Conservation (phyloP, 2,329 filamentous ascomycete genomes). For the Calonectria leucothoes region DNA sequence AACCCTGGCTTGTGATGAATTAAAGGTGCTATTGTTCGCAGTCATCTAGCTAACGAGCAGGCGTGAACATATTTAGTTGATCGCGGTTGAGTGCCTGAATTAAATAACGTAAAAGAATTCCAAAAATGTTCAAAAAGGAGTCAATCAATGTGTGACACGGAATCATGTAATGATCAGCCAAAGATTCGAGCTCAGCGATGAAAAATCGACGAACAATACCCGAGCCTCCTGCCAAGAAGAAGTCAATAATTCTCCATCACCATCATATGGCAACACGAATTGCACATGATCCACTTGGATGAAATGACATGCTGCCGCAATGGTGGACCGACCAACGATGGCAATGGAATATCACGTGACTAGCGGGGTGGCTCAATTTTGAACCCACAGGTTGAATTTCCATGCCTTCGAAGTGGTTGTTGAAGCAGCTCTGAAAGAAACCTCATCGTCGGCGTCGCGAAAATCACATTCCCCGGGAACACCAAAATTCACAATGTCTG, state of each 20-base stretch:
- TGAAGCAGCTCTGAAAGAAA: conserved; percentile 42
- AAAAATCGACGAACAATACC: not conserved
- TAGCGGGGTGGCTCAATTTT: conserved; percentile 35
- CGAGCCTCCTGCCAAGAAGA: not conserved
- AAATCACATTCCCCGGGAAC: conserved; percentile 44
- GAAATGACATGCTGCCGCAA: not conserved
- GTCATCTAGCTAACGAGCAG: not conserved
- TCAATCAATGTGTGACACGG: not conserved
- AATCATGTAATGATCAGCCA: not conserved
- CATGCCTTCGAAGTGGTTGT: conserved; percentile 23
- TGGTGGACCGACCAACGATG: not conserved
- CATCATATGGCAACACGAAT: not conserved
- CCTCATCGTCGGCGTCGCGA: conserved; percentile 45
- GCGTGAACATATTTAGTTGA: not conserved
- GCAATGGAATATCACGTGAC: conserved; percentile 8
- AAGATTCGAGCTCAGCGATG: not conserved
- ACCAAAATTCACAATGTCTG: conserved; percentile 62
- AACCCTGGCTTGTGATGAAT: not conserved
- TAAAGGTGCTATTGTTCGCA: not conserved
- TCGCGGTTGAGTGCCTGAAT: not conserved
- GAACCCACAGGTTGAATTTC: conserved; percentile 54
- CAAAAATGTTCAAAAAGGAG: not conserved
- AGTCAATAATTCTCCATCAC: not conserved
- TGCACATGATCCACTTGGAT: not conserved
- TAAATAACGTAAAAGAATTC: not conserved